Conservation (phyloP, 2,329 filamentous ascomycete genomes). For the Whalleya microplaca region DNA sequence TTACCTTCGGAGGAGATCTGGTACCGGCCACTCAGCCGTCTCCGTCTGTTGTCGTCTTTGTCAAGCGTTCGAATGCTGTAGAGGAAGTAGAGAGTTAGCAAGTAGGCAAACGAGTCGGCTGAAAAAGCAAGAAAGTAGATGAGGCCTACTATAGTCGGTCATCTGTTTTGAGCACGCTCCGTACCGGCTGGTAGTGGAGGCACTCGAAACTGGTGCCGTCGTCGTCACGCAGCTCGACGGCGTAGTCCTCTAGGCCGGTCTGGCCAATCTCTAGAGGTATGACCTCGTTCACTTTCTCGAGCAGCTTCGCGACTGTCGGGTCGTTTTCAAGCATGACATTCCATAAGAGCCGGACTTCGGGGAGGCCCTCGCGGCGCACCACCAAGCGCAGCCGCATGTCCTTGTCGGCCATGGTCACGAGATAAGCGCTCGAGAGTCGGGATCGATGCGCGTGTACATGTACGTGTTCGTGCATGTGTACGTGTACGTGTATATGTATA, state of each 20-base stretch:
- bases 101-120: not conserved
- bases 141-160: constrained; percentile 75
- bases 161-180: constrained; percentile 74
- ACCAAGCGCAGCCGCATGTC: constrained; percentile 73
- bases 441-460: not conserved
- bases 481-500: too few species aligned
- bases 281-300: constrained; percentile 78
- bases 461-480: too few species aligned
- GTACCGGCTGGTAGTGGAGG: constrained; percentile 78
- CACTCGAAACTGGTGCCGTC: constrained; percentile 76
- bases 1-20: constrained; percentile 81
- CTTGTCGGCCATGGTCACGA: constrained; percentile 37
- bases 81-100: not conserved
- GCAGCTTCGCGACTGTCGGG: constrained; percentile 74
- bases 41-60: constrained; percentile 72
- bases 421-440: not conserved
- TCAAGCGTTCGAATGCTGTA: constrained; percentile 82
- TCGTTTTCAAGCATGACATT: constrained; percentile 60
- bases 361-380: constrained; percentile 74
- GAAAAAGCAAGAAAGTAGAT: not conserved
- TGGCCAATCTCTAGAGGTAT: constrained; percentile 79
- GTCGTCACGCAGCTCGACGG: constrained; percentile 68
- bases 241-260: constrained; percentile 91
- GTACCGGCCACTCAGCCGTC: constrained; percentile 74
- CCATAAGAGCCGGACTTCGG: constrained; percentile 74